These are phyloP conservation scores for Spinellus fusiger DNA, from an alignment of 192 early-diverging fungal genomes.

Conservation along the genomic window DNA sequence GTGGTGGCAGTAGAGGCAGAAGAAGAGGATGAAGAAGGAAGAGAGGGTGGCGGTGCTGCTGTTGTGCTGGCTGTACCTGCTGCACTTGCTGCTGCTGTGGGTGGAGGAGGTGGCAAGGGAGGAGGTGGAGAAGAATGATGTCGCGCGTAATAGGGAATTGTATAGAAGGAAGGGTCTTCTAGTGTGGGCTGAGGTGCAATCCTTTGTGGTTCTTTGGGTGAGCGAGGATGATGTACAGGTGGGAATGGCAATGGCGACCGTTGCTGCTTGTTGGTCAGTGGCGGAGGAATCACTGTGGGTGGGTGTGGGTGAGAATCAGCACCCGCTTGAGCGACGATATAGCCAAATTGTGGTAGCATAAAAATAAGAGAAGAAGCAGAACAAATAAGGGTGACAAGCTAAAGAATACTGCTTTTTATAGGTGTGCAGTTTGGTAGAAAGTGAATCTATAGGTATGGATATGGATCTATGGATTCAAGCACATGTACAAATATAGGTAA, in stretches of 20 bases:
- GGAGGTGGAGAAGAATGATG: conserved; percentile 11
- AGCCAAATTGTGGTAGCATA: conserved; percentile 34
- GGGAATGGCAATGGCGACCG: not conserved
- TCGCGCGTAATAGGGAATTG: conserved; percentile 6
- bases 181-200: not conserved
- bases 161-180: not conserved
- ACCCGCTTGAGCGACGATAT: conserved; percentile 33
- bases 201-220: not conserved
- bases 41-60: too few species aligned
- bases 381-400: not conserved
- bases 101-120: conserved; percentile 2
- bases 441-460: too few species aligned
- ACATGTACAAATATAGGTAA: too few species aligned
- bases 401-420: too few species aligned
- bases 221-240: not conserved
- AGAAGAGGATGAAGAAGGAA: conserved; percentile 14
- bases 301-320: conserved; percentile 18
- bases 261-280: not conserved
- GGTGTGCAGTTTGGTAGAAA: too few species aligned
- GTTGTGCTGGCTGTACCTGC: not conserved
- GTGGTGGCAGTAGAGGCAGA: conserved; percentile 2
- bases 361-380: not conserved
- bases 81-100: conserved; percentile 5
- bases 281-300: not conserved
- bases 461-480: too few species aligned